phyloP scores from a whole-genome alignment of 768 basidiomycete genomes.

The Lenzites betulinus region DNA sequence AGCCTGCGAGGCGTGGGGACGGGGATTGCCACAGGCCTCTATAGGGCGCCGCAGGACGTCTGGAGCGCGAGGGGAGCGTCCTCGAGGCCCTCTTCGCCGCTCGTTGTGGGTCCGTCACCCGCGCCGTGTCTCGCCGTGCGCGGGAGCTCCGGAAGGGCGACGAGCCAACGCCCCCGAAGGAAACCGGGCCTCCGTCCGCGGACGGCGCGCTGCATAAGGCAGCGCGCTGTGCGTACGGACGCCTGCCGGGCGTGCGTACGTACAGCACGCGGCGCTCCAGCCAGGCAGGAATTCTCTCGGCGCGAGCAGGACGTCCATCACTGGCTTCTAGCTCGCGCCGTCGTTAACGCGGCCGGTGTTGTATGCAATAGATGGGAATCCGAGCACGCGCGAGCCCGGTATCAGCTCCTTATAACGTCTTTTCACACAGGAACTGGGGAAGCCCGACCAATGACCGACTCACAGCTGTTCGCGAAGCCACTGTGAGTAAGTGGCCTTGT shows the following conservation, averaged over 20 bases:
- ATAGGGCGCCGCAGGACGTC: neutral
- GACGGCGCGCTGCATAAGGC: slow-evolving; percentile 1
- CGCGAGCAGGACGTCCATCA: slow-evolving; percentile 24
- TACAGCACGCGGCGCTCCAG: slow-evolving; percentile 13
- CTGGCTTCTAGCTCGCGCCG: slow-evolving; percentile 21
- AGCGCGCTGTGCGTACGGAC: slow-evolving; percentile 8
- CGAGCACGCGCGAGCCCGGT: slow-evolving; percentile 7
- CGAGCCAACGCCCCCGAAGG: neutral
- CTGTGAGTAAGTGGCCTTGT: slow-evolving; percentile 20
- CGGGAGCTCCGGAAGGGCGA: slow-evolving; percentile 1
- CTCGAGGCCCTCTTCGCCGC: neutral
- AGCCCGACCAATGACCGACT: slow-evolving; percentile 19
- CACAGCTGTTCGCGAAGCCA: slow-evolving; percentile 14
- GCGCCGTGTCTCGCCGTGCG: neutral
- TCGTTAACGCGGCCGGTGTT: slow-evolving; percentile 18
- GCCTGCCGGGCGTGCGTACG: slow-evolving; percentile 11
- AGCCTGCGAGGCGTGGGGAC: neutral
- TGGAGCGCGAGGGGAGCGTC: neutral
- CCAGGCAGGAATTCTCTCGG: slow-evolving; percentile 8
- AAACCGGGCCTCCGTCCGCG: neutral
- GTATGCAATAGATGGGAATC: slow-evolving; percentile 16
- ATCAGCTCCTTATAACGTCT: slow-evolving; percentile 17
- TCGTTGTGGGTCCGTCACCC: slow-evolving; percentile 8
- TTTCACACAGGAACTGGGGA: slow-evolving; percentile 15
- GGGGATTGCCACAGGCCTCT: neutral